Evolutionary conservation across 148 eudicot species (phyloP), one percentile per base, ranked within the genome.

Genomic region (Fagopyrum homotropicum): DNA sequence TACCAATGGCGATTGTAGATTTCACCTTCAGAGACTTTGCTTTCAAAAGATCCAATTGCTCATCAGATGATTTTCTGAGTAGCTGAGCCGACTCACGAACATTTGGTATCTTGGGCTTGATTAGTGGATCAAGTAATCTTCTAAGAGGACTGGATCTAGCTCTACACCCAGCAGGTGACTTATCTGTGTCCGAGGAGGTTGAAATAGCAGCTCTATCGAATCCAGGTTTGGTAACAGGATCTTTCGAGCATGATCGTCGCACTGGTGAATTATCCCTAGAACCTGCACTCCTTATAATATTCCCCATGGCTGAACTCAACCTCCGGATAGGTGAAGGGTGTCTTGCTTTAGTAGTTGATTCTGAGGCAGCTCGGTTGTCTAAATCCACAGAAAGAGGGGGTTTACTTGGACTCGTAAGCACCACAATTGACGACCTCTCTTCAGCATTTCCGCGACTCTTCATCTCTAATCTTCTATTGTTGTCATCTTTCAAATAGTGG

Each of bases 81-180:
- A 9, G 63, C 60, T 22, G 83, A 51, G 80, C 51, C 4, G n/a
- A 15, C 3, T 17, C 26, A 14, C 22, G 54, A 73, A 56, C 56
- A 73, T 56, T 83, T 9, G 81, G 77, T 54, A 79, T 75, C 78
- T 87, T 88, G 45, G 89, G 86, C 82, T 86, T 89, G 57, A 89
- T 76, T 56, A 93, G 75, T 78, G 97, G 98, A 61, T 89, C 95
- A 57, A 91, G 84, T 74, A 93, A 80, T 81, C 98, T 89, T 79
- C 90, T 89, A 74, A 93, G 76, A 78, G 98, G 98, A 84, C 98
- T 93, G 7, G 84, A 83, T 75, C 85, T 82, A 54, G 87, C 79
- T 86, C 83, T 83, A 69, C 79, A 76, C 75, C 52, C 77, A 64
- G 60, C 80, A 49, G 72, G 49, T 51, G 82, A 48, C 55, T 86